Evolutionary conservation across 2,329 filamentous ascomycete genomes (phyloP), one percentile per base, ranked within the genome.

Genomic region (Chaetomium olivaceum): DNA sequence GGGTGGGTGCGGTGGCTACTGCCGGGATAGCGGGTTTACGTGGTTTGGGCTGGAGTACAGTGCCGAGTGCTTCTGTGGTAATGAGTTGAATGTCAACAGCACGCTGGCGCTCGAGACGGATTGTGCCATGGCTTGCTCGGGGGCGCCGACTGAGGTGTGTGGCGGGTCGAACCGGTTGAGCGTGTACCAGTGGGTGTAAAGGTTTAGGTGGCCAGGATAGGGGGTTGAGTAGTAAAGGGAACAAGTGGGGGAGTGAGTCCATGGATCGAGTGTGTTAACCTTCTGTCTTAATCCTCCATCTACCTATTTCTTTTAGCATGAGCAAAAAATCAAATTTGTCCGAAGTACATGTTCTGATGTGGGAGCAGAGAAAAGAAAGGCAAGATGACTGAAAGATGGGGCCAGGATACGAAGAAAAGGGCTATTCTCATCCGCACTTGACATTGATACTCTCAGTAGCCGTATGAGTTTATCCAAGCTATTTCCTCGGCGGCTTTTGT

Each of bases 91-190:
- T 59, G 67, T 46, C 29, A 66, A 58, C 21, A 71, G 67, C 68
- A 68, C 48, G 55, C 58, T 36, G 23, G 64, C 59, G 31, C 23
- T 50, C 19, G 64, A 58, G 8, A 31, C 59, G 9, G 72, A 74
- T 21, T 77, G 76, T 61, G 63, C 48, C 48, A 74, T 76, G 72
- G 62, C 71, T 2, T 78, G 76, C 64, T 62, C 68, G 2, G 76
- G 76, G n/a, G 69, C 73, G 54, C n/a, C 66, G 4, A 64, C 27
- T 14, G 66, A 76, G 68, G 63, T 73, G 4, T 78, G 76, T 21
- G 77, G 76, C 54, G 75, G 73, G 4, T 68, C 72, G 2, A 69
- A 74, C 33, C 65, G 73, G 55, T 57, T 78, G 61, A 76, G 74
- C 29, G 68, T 77, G 3, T 77, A 77, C 57, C 63, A 67, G 52